Percentiles rank a stretch among this genome's conserved stretches.
These are phyloP conservation scores for Quercus parvula DNA, from an alignment of 306 rosid genomes.

Conservation along the genomic window DNA sequence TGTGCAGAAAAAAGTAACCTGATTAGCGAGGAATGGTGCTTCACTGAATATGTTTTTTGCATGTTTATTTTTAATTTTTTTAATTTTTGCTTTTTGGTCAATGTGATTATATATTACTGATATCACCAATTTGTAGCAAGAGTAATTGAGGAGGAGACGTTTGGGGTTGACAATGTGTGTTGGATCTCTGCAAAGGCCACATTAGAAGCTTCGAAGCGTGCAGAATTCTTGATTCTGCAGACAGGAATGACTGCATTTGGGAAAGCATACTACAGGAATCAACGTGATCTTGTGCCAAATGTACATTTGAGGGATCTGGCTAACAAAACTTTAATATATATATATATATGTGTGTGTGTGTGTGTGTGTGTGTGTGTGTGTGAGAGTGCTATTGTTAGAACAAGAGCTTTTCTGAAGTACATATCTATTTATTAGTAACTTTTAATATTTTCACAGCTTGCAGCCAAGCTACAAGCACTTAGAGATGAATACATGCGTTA, in stretches of 20 bases:
- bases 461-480: conserved; percentile 86
- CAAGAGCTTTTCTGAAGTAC: not conserved
- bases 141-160: conserved; percentile 95
- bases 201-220: conserved; percentile 72
- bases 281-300: conserved; percentile 86
- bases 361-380: not conserved
- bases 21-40: not conserved
- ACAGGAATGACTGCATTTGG: conserved; percentile 99
- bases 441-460: conserved; percentile 56
- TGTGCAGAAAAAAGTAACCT: not conserved
- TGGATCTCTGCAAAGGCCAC: conserved; percentile 97
- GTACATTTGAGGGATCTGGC: conserved; percentile 44
- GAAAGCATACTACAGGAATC: conserved; percentile 81
- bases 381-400: not conserved
- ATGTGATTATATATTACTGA: conserved; percentile 12
- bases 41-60: not conserved
- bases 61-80: conserved; percentile 7
- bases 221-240: conserved; percentile 84
- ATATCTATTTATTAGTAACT: not conserved
- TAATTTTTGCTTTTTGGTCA: conserved; percentile 10
- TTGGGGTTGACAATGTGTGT: conserved; percentile 88
- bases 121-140: conserved; percentile 54
- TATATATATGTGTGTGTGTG: not conserved
- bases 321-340: conserved; percentile 17
- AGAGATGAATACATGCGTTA: conserved; percentile 94